These are phyloP conservation scores for Calvatia gigantea DNA, from an alignment of 768 basidiomycete species.

Conservation along the genomic window DNA sequence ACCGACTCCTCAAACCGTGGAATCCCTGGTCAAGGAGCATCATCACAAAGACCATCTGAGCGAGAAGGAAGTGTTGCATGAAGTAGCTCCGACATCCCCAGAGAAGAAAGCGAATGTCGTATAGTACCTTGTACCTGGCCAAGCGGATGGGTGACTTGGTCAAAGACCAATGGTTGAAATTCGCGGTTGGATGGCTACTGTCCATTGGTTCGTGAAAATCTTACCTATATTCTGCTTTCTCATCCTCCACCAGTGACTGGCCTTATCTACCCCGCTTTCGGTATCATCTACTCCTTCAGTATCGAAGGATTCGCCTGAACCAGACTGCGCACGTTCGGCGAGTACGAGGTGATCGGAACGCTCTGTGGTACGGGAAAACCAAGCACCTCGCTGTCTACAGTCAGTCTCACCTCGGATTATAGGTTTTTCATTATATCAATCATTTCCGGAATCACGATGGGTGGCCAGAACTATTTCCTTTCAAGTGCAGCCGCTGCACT, in stretches of 20 bases:
- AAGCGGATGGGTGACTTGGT: conserved; percentile 58
- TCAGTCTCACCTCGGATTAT: background rate
- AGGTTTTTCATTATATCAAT: conserved; percentile 76
- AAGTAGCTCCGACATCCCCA: background rate
- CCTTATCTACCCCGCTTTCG: conserved; percentile 60
- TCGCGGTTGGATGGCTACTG: conserved; percentile 44
- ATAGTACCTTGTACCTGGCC: conserved; percentile 51
- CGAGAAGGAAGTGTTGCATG: conserved; percentile 29
- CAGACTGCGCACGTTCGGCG: conserved; percentile 33
- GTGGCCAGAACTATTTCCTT: conserved; percentile 63
- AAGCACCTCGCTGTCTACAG: too few relatives aligned
- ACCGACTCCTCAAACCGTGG: background rate
- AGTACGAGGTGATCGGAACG: conserved; percentile 54
- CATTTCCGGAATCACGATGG: conserved; percentile 48
- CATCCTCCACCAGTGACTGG: conserved; percentile 34
- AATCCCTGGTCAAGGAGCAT: background rate
- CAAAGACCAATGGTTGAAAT: conserved; percentile 44
- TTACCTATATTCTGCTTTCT: conserved; percentile 9
- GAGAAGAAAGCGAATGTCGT: conserved; percentile 27
- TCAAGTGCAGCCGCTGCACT: conserved; percentile 60
- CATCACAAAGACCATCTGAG: conserved; percentile 37
- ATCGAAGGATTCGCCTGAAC: conserved; percentile 46
- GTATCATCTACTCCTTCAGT: conserved; percentile 54
- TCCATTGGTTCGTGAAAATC: conserved; percentile 33
- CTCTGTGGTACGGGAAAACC: conserved; percentile 42